phyloP scores from a whole-genome alignment of 306 rosid species.

The Malus asiatica region DNA sequence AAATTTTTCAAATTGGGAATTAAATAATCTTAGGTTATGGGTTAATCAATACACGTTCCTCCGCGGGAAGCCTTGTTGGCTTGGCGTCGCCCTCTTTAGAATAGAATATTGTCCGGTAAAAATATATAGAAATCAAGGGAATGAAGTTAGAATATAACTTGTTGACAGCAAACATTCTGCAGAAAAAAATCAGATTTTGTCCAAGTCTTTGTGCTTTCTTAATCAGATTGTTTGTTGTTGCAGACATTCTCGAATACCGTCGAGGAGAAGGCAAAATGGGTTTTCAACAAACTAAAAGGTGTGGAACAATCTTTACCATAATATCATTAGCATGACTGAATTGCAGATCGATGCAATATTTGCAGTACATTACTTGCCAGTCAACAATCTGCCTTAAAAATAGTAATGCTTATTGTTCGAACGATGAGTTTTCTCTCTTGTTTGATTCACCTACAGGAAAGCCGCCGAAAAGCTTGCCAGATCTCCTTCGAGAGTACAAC shows the following conservation, averaged over 20 bases:
- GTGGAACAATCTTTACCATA: not conserved
- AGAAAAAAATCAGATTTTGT: not conserved
- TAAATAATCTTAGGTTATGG: too few relatives aligned
- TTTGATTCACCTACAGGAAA: conserved; percentile 41
- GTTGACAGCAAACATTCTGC: not conserved
- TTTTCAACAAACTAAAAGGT: conserved; percentile 97
- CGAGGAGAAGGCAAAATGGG: conserved; percentile 96
- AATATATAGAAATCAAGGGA: too few relatives aligned
- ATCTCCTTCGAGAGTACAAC: conserved; percentile 86
- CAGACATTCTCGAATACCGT: conserved; percentile 86
- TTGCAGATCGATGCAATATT: too few relatives aligned
- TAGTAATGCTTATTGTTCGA: not conserved
- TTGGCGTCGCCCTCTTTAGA: too few relatives aligned
- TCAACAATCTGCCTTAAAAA: not conserved
- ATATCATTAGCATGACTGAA: too few relatives aligned
- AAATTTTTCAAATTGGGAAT: not conserved
- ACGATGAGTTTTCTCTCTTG: not conserved
- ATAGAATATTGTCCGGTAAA: too few relatives aligned
- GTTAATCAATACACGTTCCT: too few relatives aligned
- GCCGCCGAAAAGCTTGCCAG: conserved; percentile 69
- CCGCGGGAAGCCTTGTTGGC: too few relatives aligned
- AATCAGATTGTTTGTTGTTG: conserved; percentile 13
- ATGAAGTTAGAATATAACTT: not conserved
- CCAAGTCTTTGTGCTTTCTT: not conserved
- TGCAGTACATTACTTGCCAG: not conserved